Percentiles rank a stretch among this genome's conserved stretches.
Evolutionary conservation across 139 green algal species (phyloP).

Genomic region (Pseudopediastrum boryanum): DNA sequence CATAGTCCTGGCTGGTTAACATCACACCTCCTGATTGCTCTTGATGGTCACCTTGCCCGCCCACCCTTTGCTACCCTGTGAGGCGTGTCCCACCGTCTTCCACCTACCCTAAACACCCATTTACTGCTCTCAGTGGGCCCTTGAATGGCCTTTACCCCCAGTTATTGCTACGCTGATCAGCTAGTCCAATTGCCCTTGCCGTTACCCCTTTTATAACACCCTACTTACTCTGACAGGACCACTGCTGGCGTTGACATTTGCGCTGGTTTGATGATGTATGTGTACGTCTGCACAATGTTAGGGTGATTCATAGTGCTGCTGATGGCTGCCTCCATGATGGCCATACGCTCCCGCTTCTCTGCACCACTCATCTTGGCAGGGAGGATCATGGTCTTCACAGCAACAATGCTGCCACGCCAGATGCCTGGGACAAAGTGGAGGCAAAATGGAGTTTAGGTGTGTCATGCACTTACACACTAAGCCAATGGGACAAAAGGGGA

Average conservation of each 20-base stretch:
- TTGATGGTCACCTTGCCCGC: too few species aligned
- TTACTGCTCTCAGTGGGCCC: too few species aligned
- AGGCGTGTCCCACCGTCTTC: too few species aligned
- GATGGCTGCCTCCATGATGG: slow-evolving; percentile 47
- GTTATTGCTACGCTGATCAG: too few species aligned
- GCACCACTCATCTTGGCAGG: slow-evolving; percentile 48
- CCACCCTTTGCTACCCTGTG: too few species aligned
- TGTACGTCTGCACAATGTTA: slow-evolving; percentile 32
- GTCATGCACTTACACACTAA: background rate
- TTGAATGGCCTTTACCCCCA: too few species aligned
- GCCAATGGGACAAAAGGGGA: too few species aligned
- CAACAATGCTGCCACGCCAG: slow-evolving; percentile 44
- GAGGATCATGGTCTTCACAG: slow-evolving; percentile 55
- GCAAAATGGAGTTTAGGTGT: background rate
- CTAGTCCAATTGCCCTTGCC: too few species aligned
- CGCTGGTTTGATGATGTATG: slow-evolving; percentile 32
- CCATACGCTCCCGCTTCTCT: slow-evolving; percentile 53
- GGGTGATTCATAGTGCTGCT: slow-evolving; percentile 11
- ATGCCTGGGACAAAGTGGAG: slow-evolving; percentile 13
- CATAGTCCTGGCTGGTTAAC: too few species aligned
- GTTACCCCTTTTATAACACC: too few species aligned
- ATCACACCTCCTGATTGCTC: too few species aligned
- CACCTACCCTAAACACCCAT: too few species aligned
- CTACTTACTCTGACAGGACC: slow-evolving; percentile 17
- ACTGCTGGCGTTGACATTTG: background rate